Evolutionary conservation across 129 eudicot species (phyloP), one percentile per base, ranked within the genome.

Genomic region (Chrysanthemum makinoi): DNA sequence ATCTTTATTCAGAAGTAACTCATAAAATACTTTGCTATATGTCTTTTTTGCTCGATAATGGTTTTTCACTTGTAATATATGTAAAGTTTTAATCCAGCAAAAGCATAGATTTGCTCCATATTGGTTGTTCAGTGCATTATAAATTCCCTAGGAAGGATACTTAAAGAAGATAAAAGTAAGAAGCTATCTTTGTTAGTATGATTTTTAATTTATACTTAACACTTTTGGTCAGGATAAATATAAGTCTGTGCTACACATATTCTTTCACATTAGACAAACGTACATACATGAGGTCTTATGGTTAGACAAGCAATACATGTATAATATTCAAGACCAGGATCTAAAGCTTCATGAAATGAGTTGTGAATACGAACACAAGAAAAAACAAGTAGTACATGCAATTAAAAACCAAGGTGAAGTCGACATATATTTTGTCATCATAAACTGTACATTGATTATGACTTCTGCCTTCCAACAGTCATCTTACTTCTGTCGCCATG

Each of bases 391-490:
- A 69, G 48, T 61, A 69, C 70, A 57, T 22, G 68, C 13, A 49
- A 68, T 19, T 48, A 15, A 50, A 58, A 68, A 69, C 47, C 33
- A 50, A 39, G 50, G 50, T 63, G 70, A 77, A 62, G 76, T 62
- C 28, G 70, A 76, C 75, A 70, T 68, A 19, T 68, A 76, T 68
- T 30, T 62, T 77, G 81, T 70, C 76, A 77, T 70, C 58, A 63
- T 77, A 70, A 77, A 77, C 76, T 77, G 81, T 77, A 43, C 49
- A 55, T 53, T n/a, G n/a, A n/a, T n/a, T n/a, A n/a, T 77, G 76
- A 77, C 12, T 53, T 64, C 12, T 76, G 70, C 81, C 16, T n/a
- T n/a, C n/a, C n/a, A n/a, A n/a, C n/a, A n/a, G 81, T 77, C 66
- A 53, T 62, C 19, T 72, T 61, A 69, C 56, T 69, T 62, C 76